Percentiles rank a stretch among this genome's conserved stretches.
Evolutionary conservation across 2,329 filamentous ascomycete species (phyloP).

Genomic region (Plectosphaerella plurivora): DNA sequence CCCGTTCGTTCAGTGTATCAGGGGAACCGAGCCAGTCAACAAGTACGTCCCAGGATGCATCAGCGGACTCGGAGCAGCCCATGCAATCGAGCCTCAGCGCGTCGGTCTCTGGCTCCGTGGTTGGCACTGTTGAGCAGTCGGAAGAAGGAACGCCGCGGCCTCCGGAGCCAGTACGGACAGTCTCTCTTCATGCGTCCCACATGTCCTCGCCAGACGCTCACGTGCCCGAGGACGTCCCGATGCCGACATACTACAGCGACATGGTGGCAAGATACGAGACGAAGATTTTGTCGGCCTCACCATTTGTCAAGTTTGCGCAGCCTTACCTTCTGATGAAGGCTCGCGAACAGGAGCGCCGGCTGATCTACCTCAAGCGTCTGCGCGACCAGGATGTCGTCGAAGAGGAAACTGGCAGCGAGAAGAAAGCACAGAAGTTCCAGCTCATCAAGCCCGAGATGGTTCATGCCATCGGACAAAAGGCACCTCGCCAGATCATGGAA

Average conservation of each 20-base stretch:
- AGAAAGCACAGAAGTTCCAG: slow-evolving; percentile 72
- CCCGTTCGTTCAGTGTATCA: slow-evolving; percentile 13
- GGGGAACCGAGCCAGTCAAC: slow-evolving; percentile 9
- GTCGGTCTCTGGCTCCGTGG: not conserved
- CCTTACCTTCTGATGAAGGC: slow-evolving; percentile 91
- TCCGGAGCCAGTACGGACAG: slow-evolving; percentile 20
- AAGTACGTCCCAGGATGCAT: slow-evolving; percentile 12
- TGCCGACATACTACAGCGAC: slow-evolving; percentile 91
- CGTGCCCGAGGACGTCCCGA: slow-evolving; percentile 72
- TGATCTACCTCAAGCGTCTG: slow-evolving; percentile 77
- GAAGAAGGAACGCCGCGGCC: slow-evolving; percentile 4
- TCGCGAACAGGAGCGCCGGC: slow-evolving; percentile 80
- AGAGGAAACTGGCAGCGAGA: slow-evolving; percentile 54
- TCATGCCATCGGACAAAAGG: slow-evolving; percentile 72
- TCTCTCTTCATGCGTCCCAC: slow-evolving; percentile 38
- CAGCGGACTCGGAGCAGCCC: not conserved
- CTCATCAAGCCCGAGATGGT: slow-evolving; percentile 96
- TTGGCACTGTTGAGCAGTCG: slow-evolving; percentile 15
- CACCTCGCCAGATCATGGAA: slow-evolving; percentile 84
- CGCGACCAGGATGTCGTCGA: slow-evolving; percentile 69
- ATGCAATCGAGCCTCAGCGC: not conserved
- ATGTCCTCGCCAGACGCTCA: slow-evolving; percentile 44
- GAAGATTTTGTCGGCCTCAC: slow-evolving; percentile 89
- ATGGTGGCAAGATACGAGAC: slow-evolving; percentile 92
- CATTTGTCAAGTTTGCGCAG: slow-evolving; percentile 92